Evolutionary conservation across 2,329 filamentous ascomycete species (phyloP), one percentile per base, ranked within the genome.

Genomic region (Bipolaris gigantea): DNA sequence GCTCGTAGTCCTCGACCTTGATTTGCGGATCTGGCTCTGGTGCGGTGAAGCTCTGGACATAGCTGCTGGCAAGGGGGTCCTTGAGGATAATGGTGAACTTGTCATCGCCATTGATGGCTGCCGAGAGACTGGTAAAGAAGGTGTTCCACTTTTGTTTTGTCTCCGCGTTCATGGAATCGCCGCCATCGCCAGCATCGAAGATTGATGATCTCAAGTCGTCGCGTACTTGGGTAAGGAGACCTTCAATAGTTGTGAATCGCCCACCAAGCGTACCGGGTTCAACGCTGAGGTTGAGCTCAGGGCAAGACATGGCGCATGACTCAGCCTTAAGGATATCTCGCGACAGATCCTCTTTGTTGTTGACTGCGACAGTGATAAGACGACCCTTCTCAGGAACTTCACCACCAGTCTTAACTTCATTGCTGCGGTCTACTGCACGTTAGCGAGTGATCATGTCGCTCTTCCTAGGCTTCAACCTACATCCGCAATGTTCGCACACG

Each of bases 311-410:
- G 11, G 86, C 87, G 71, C 94, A 97, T 23, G 89, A 94, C 75
- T 99, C 94, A 63, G 89, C 92, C 80, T 99, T 99, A 67, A 99
- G 87, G 56, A 99, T 96, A 70, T 99, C 94, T 59, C 94, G 86
- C 11, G 87, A 88, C 39, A 99, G 82, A 73, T 99, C 94, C 54
- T 86, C 82, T 30, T 79, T 72, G 32, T 77, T 85, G 55, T 86
- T 80, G 51, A 97, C 88, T 48, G 82, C 79, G 23, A 99, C 81
- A 0, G 84, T 92, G 65, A 97, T 95, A 63, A 87, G 88, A 74
- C 89, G 89, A 57, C 94, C 94, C 71, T 89, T 86, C 50, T 88
- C 88, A 8, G 94, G 94, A 19, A 99, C 88, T 67, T 89, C 92
- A 50, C 94, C 94, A 61, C 94, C 94, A 1, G 94, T 97, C 82